These are phyloP conservation scores for Aeschynomene evenia DNA, from an alignment of 306 rosid species.

Conservation along the genomic window DNA sequence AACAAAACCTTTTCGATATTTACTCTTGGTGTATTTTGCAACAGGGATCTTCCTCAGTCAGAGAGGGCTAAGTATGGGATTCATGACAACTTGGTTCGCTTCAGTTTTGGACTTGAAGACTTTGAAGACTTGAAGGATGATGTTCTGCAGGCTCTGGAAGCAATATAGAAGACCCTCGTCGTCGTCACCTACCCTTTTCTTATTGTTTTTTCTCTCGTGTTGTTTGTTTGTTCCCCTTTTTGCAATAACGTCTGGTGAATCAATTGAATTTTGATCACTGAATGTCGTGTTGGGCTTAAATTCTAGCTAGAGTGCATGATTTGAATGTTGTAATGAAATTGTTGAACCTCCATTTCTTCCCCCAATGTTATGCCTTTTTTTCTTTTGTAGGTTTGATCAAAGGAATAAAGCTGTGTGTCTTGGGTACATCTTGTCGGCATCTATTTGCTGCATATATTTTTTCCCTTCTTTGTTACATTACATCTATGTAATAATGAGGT, in stretches of 20 bases:
- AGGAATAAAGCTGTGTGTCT: too few relatives aligned
- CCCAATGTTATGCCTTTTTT: not conserved
- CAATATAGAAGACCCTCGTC: constrained; percentile 52
- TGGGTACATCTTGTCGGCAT: not conserved
- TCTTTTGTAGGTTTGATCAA: too few relatives aligned
- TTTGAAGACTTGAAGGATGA: constrained; percentile 70
- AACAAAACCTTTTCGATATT: too few relatives aligned
- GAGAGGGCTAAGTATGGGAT: constrained; percentile 77
- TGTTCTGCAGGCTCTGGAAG: constrained; percentile 67
- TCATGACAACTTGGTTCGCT: constrained; percentile 71
- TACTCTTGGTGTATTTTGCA: not conserved
- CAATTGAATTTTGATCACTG: constrained; percentile 26
- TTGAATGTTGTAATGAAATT: not conserved
- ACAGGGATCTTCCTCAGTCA: constrained; percentile 73
- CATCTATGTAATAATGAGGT: too few relatives aligned
- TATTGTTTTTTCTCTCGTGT: too few relatives aligned
- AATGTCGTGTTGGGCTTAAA: not conserved
- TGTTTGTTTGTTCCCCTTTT: not conserved
- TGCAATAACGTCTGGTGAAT: not conserved
- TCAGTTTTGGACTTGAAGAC: constrained; percentile 86
- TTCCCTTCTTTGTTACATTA: too few relatives aligned
- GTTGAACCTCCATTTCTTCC: not conserved
- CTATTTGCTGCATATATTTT: too few relatives aligned
- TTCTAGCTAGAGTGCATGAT: not conserved
- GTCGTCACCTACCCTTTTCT: not conserved